phyloP scores from a whole-genome alignment of 805 yeast species.

The Torulaspora quercuum region DNA sequence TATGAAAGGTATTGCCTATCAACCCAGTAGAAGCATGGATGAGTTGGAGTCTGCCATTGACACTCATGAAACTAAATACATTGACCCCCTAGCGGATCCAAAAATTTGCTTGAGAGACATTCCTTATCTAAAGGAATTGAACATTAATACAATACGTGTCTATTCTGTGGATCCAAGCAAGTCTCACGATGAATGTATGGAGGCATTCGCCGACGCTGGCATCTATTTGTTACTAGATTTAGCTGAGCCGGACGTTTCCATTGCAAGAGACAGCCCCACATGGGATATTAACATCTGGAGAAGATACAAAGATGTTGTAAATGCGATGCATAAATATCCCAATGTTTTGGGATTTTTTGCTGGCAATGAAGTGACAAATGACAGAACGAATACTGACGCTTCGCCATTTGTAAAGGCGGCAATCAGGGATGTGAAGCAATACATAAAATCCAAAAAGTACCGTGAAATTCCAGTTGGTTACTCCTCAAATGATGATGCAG shows the following conservation, averaged over 20 bases:
- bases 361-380: constrained; percentile 94
- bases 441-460: constrained; percentile 58
- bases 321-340: constrained; percentile 68
- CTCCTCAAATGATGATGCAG: constrained; percentile 84
- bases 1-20: constrained; percentile 86
- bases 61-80: constrained; percentile 33
- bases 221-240: constrained; percentile 89
- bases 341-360: constrained; percentile 94
- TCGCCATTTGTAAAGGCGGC: constrained; percentile 97
- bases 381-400: constrained; percentile 75
- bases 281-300: constrained; percentile 72
- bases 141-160: constrained; percentile 77
- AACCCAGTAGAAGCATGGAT: constrained; percentile 49
- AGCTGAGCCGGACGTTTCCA: constrained; percentile 77
- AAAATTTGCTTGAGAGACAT: constrained; percentile 75
- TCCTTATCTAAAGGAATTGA: constrained; percentile 64
- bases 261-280: constrained; percentile 69
- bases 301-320: constrained; percentile 81
- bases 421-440: constrained; percentile 78
- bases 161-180: constrained; percentile 74
- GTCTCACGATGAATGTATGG: constrained; percentile 77
- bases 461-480: constrained; percentile 90
- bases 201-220: constrained; percentile 72
- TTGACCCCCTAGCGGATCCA: constrained; percentile 77
- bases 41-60: constrained; percentile 31